Evolutionary conservation across 2,329 filamentous ascomycete genomes (phyloP), one percentile per base, ranked within the genome.

Genomic region (Colletotrichum shisoi): DNA sequence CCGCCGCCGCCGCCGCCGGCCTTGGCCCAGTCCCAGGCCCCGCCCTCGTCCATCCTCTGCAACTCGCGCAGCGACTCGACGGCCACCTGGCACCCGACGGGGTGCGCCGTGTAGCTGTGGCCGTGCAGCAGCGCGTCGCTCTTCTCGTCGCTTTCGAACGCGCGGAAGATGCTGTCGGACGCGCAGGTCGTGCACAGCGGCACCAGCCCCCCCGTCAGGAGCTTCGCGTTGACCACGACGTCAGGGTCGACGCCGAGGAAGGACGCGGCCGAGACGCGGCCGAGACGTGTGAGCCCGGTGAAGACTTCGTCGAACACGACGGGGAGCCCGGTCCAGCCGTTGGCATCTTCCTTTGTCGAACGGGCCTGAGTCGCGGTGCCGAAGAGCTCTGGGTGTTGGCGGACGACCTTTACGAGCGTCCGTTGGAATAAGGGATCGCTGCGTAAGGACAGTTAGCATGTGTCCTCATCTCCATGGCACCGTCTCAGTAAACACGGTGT

Each of bases 281-380:
- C 92, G 0, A 96, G 87, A 13, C 93, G 91, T 75, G 94, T 94
- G 4, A 96, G 81, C 1, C 92, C 92, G 0, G 92, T 94, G 77
- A 96, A 96, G 42, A 96, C 92, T 75, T 96, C 93, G 74, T 96
- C 92, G 70, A 93, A 92, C 71, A 96, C 83, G 45, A 96, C 80
- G 0, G 93, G 92, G 4, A 96, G 84, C 2, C 92, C 91, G 1
- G 83, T 82, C 92, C 92, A 96, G 37, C 79, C 70, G 9, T 71
- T 73, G 39, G 71, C 57, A 40, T 56, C 54, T 7, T 24, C 4
- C 1, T 73, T 71, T 11, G 31, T 19, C n/a, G 72, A 63, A 44
- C 67, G 9, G 42, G 62, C 40, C 0, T 44, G 31, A 17, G 69
- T 39, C 13, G 71, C 67, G 6, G 73, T 64, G 44, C 79, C 76